phyloP scores from a whole-genome alignment of 2,329 filamentous ascomycete genomes.

The Juglanconis juglandina region DNA sequence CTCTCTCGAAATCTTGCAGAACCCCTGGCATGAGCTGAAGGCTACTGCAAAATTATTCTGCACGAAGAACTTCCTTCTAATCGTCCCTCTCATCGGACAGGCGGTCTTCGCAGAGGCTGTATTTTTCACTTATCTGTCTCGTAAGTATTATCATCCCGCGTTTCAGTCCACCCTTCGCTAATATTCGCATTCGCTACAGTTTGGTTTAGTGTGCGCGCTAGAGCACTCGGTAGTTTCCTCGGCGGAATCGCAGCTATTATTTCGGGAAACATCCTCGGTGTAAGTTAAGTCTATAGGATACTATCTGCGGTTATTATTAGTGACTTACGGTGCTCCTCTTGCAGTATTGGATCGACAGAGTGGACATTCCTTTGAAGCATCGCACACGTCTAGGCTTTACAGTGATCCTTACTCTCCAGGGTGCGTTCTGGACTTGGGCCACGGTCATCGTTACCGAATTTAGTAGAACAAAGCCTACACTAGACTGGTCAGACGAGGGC shows the following conservation, averaged over 20 bases:
- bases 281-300: slow-evolving; percentile 27
- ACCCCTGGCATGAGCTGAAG: slow-evolving; percentile 57
- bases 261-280: slow-evolving; percentile 63
- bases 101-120: slow-evolving; percentile 70
- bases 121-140: slow-evolving; percentile 64
- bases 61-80: slow-evolving; percentile 58
- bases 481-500: slow-evolving; percentile 62
- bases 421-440: slow-evolving; percentile 70
- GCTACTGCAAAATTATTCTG: slow-evolving; percentile 57
- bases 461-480: slow-evolving; percentile 52
- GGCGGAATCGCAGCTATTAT: slow-evolving; percentile 65
- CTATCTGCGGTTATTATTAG: neutral
- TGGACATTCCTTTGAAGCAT: slow-evolving; percentile 47
- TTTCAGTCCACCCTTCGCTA: neutral
- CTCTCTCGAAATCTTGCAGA: slow-evolving; percentile 49
- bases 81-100: slow-evolving; percentile 66
- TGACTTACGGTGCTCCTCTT: slow-evolving; percentile 19
- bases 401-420: slow-evolving; percentile 54
- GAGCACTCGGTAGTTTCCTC: slow-evolving; percentile 68
- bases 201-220: slow-evolving; percentile 68
- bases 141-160: slow-evolving; percentile 25
- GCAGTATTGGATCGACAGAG: slow-evolving; percentile 57
- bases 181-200: slow-evolving; percentile 30
- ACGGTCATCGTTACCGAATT: slow-evolving; percentile 63
- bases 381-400: slow-evolving; percentile 55